Conservation (phyloP, 2,329 filamentous ascomycete species). For the Ambrosiella xylebori region DNA sequence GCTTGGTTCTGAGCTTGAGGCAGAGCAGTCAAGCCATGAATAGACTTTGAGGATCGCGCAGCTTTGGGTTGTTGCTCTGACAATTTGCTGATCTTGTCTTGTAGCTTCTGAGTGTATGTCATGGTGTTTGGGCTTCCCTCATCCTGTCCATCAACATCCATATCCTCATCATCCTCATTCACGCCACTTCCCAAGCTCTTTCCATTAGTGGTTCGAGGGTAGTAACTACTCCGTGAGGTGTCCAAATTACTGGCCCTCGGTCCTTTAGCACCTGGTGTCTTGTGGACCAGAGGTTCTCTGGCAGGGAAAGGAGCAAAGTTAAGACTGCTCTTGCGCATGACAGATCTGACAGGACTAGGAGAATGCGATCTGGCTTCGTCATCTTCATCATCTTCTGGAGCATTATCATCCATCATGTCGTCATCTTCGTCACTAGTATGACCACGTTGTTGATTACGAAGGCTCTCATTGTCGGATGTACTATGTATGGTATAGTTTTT, state of each 20-base stretch:
- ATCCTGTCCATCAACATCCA: conserved; percentile 35
- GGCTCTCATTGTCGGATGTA: background rate
- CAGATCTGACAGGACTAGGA: conserved; percentile 57
- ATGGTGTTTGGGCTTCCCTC: conserved; percentile 44
- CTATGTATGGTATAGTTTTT: background rate
- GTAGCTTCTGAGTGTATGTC: conserved; percentile 81
- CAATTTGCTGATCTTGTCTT: conserved; percentile 73
- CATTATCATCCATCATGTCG: conserved; percentile 9
- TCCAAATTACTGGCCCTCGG: conserved; percentile 70
- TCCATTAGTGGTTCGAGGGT: conserved; percentile 55
- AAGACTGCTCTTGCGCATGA: conserved; percentile 82
- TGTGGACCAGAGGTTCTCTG: conserved; percentile 73
- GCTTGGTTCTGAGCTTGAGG: conserved; percentile 2
- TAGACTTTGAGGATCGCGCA: conserved; percentile 31
- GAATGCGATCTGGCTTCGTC: conserved; percentile 46
- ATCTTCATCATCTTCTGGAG: conserved; percentile 25
- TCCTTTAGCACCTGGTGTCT: conserved; percentile 56
- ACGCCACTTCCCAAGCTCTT: conserved; percentile 45
- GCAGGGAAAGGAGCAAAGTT: conserved; percentile 88
- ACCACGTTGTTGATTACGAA: background rate
- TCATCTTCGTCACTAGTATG: conserved; percentile 9
- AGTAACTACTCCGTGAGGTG: conserved; percentile 52
- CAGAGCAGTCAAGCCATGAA: conserved; percentile 21
- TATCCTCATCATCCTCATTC: conserved; percentile 30
- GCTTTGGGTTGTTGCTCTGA: conserved; percentile 38